Base-by-base conservation (phyloP, 1,284 basidiomycete genomes). In the Trichosporon sp. region DNA sequence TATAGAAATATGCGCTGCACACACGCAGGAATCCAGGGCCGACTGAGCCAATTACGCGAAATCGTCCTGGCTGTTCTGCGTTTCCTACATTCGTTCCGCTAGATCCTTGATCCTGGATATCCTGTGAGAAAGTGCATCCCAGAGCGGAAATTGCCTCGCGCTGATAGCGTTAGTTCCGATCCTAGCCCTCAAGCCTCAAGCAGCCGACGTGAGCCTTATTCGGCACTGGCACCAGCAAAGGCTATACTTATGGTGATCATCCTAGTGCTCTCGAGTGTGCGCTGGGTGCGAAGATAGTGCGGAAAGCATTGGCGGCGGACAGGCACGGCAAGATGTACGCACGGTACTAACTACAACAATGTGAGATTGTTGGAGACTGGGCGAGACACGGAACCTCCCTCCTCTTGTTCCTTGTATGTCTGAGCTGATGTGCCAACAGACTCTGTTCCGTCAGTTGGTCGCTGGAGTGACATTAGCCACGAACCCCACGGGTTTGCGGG, bases 81-180 rank as follows among this genome's bases (percentile, higher is more conserved):
- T 10, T 26, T 54, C 51, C 51, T 54, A 54, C 51, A 21, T 54
- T 54, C 19, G 51, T 26, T 21, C 51, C 51, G 51, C 51, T 54
- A 54, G 19, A 54, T 12, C 19, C n/a, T 54, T 12, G 8, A 10
- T 21, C 48, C 48, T 51, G 19, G 51, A 54, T 54, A 26, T 19
- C 51, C 51, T 54, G 19, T 54, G 51, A 21, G 51, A 54, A 54
- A 54, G n/a, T 8, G 51, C n/a, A 26, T 8, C 51, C 51, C 51
- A 26, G 51, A 54, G 11, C 19, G 51, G 51, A 54, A 54, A 54
- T 54, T 54, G 14, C 7, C 51, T 11, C n/a, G n/a, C 51, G 21
- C 8, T 26, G 48, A 51, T 51, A 51, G 48, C n/a, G n/a, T n/a
- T 51, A 51, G 48, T 51, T 51, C 48, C 48, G 48, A 51, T 51